Base-by-base conservation (phyloP, 2,329 filamentous ascomycete genomes). In the Fusarium concolor region DNA sequence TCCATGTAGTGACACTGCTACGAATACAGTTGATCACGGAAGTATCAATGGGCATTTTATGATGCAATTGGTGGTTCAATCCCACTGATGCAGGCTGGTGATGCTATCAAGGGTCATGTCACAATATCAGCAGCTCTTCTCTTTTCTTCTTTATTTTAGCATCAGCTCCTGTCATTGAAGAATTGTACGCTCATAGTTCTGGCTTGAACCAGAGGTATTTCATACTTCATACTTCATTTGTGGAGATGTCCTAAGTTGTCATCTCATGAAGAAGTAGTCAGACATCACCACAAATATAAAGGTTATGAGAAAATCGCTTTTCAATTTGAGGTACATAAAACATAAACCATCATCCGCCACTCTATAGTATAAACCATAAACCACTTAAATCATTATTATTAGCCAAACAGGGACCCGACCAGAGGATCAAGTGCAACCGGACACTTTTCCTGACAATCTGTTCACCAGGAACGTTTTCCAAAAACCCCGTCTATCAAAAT, bases 301-400 rank as follows among this genome's bases (percentile, higher is more conserved):
- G 26, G 51, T 47, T 24, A 41, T 56, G 26, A 64, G 44, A 62
- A 66, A 63, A 69, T 67, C 55, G 59, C 54, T 71, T 71, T 71
- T 62, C 61, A 67, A 69, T 68, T 68, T 55, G 43, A 67, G 20
- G 18, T 57, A 62, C 45, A 59, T 64, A 54, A 68, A 49, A 55
- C 47, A 56, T 39, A 69, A 54, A 46, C 39, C 37, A 33, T 29
- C 28, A 20, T 50, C 47, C 47, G n/a, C 39, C 60, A 39, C 47
- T 68, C 65, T 68, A 68, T 69, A 66, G 46, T 62, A 43, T 45
- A 45, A 49, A 62, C 52, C 68, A 56, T 39, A 45, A 52, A 58
- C 52, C 68, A 59, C 68, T 65, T 68, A 56, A 45, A 58, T 39
- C 60, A 73, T 71, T 70, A 71, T 51, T 43, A 71, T 69, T 65